These are phyloP conservation scores for Yamadazyma dendronema DNA, from an alignment of 1,139 yeast species.

Conservation along the genomic window DNA sequence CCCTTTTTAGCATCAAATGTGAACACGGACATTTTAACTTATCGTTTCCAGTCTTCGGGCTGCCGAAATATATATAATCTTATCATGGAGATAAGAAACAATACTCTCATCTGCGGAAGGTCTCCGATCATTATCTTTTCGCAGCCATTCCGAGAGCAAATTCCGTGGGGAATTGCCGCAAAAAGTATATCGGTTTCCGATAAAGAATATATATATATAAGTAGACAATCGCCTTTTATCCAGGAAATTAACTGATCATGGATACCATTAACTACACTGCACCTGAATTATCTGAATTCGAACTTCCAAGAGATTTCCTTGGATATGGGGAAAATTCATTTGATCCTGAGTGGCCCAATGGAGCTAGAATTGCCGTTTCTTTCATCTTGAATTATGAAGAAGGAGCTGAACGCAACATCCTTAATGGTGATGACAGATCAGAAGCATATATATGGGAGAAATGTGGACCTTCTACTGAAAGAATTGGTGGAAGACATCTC, in stretches of 20 bases:
- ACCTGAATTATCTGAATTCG: slow-evolving; percentile 16
- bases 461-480: slow-evolving; percentile 15
- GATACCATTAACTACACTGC: slow-evolving; percentile 12
- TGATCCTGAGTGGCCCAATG: slow-evolving; percentile 17
- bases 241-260: slow-evolving; percentile 8
- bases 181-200: background rate
- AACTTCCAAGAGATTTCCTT: slow-evolving; percentile 15
- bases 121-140: background rate
- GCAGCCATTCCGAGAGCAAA: background rate
- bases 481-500: slow-evolving; percentile 14
- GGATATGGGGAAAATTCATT: slow-evolving; percentile 16
- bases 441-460: slow-evolving; percentile 30
- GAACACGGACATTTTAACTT: slow-evolving; percentile 12
- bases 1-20: slow-evolving; percentile 12
- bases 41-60: too few species aligned
- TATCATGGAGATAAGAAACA: too few species aligned
- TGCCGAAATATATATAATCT: too few species aligned
- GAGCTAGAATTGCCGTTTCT: slow-evolving; percentile 15
- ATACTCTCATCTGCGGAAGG: slow-evolving; percentile 2
- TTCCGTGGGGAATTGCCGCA: slow-evolving; percentile 1
- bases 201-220: background rate
- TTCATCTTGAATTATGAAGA: slow-evolving; percentile 22
- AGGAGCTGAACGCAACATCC: slow-evolving; percentile 22
- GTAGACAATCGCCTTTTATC: background rate
- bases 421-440: slow-evolving; percentile 15